Evolutionary conservation across 148 eudicot genomes (phyloP), one percentile per base, ranked within the genome.

Genomic region (Camellia japonica): DNA sequence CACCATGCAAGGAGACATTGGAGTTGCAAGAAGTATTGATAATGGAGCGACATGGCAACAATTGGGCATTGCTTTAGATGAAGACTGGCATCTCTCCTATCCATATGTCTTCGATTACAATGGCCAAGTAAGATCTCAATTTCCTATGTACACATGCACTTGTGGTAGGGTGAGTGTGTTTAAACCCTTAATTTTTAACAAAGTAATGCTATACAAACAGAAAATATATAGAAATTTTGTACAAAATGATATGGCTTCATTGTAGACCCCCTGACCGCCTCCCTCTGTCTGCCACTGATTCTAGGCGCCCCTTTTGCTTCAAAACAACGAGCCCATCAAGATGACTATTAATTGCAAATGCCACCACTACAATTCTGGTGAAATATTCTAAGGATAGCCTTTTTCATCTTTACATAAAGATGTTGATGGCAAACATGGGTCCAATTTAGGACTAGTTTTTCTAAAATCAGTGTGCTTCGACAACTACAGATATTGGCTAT

Each of bases 1-100:
- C 19, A 93, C 97, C 49, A 89, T 89, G 95, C 97, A 94, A 85
- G 99, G 99, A 69, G 99, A 96, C 84, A 96, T 96, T 78, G 99
- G 93, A 66, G 99, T 96, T 79, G 89, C 98, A 43, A 87, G 85
- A 90, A 96, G 99, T 88, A 74, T 78, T 10, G 98, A 96, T 80
- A 91, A 89, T 23, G 99, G 99, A 77, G 98, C 91, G 43, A 89
- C 98, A 47, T 96, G 99, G 99, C 81, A 94, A 87, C 94, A 84
- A 74, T 76, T 96, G 86, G 99, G 99, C 59, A 85, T 88, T 76
- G 99, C 94, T 72, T 87, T 96, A 80, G 98, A 96, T 85, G 99
- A 96, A 77, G 91, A 90, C 44, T 96, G 99, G 99, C 99, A 96
- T 85, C 98, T 96, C 78, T 96, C 99, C 56, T 93, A 88, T 81